Conservation (phyloP, 2,329 filamentous ascomycete genomes). For the Xylaria arbuscula region DNA sequence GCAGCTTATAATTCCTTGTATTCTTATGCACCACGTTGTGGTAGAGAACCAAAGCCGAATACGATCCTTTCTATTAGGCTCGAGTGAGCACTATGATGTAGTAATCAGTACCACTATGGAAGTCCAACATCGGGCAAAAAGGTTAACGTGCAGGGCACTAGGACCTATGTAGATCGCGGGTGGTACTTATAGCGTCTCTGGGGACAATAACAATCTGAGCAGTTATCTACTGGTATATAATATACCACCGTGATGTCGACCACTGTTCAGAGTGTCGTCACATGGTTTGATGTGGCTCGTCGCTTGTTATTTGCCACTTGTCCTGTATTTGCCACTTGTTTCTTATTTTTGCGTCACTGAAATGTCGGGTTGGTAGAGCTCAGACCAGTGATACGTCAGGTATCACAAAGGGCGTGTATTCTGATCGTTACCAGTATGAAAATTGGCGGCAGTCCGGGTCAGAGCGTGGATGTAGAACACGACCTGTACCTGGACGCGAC, state of each 20-base stretch:
- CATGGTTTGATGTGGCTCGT: background rate
- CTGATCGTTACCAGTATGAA: background rate
- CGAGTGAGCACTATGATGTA: background rate
- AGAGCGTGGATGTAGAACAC: background rate
- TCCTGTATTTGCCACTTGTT: background rate
- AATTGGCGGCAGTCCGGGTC: background rate
- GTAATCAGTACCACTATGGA: background rate
- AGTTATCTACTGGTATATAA: background rate
- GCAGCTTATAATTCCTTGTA: background rate
- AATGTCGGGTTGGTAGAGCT: background rate
- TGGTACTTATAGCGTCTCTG: background rate
- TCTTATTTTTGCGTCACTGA: background rate
- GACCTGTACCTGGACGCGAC: background rate
- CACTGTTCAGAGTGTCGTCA: background rate
- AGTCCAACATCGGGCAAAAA: background rate
- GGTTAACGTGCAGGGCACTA: too few species aligned
- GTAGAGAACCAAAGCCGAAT: background rate
- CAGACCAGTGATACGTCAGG: background rate
- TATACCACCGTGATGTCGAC: background rate
- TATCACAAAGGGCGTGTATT: background rate
- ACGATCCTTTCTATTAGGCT: too few species aligned
- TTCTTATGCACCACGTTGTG: background rate
- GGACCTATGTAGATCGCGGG: background rate
- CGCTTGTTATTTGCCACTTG: background rate
- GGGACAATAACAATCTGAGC: background rate